Evolutionary conservation across 306 rosid genomes (phyloP).

Genomic region (Trifolium pratense): DNA sequence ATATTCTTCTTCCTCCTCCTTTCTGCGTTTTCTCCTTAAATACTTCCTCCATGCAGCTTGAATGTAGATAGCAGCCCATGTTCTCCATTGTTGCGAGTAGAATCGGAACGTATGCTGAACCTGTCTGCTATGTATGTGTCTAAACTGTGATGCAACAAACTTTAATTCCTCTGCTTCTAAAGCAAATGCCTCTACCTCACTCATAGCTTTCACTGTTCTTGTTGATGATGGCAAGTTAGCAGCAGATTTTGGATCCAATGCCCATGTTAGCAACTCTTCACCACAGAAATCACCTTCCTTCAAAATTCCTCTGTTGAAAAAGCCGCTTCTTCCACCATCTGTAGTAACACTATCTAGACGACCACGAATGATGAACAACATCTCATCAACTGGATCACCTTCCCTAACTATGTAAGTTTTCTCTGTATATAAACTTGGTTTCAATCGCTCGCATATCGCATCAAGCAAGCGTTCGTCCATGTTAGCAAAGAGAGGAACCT

Average conservation of each 20-base stretch:
- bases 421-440: constrained; percentile 81
- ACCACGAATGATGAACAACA: constrained; percentile 91
- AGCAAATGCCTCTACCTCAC: constrained; percentile 94
- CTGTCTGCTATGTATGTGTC: constrained; percentile 81
- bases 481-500: constrained; percentile 93
- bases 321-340: constrained; percentile 95
- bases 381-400: constrained; percentile 90
- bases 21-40: constrained; percentile 54
- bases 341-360: constrained; percentile 87
- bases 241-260: constrained; percentile 78
- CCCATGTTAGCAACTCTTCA: constrained; percentile 94
- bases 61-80: constrained; percentile 89
- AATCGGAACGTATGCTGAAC: constrained; percentile 91
- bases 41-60: constrained; percentile 85
- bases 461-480: constrained; percentile 92
- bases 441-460: constrained; percentile 89
- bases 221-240: constrained; percentile 90
- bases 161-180: constrained; percentile 88
- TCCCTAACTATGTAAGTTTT: constrained; percentile 74
- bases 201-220: constrained; percentile 76
- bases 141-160: constrained; percentile 85
- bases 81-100: constrained; percentile 97
- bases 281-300: constrained; percentile 90
- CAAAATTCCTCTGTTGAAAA: constrained; percentile 81
- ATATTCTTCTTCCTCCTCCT: constrained; percentile 55